Percentiles rank a stretch among this genome's conserved stretches.
These are phyloP conservation scores for Yamagishiella unicocca DNA, from an alignment of 139 green algal species.

Conservation along the genomic window DNA sequence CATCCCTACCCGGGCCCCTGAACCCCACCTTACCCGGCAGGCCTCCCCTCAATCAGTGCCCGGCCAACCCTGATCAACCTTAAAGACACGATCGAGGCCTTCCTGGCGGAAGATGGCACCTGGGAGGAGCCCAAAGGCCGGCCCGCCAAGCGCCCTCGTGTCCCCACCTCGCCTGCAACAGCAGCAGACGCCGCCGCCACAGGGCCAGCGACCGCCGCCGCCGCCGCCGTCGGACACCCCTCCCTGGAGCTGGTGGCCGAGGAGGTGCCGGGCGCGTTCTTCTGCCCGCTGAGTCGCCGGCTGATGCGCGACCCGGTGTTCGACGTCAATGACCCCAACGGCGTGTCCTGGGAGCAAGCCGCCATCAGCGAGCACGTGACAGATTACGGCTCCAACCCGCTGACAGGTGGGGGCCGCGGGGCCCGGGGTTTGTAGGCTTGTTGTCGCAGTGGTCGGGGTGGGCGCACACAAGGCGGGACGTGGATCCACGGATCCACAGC, in stretches of 20 bases:
- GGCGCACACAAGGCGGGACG: no score
- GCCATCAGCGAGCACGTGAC: neutral
- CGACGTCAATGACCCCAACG: neutral
- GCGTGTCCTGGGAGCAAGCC: neutral
- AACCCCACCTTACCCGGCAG: no score
- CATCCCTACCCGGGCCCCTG: no score
- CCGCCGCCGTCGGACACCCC: no score
- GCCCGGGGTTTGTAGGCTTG: no score
- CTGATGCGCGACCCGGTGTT: neutral
- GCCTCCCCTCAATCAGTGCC: neutral
- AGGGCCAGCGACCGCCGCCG: no score
- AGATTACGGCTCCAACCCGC: neutral
- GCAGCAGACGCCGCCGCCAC: no score
- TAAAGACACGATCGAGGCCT: neutral
- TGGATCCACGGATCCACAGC: neutral
- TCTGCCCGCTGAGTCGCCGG: slow-evolving; percentile 1
- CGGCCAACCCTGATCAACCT: neutral
- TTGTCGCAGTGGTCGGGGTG: neutral
- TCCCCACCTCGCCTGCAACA: no score
- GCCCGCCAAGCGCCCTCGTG: neutral
- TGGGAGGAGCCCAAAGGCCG: neutral
- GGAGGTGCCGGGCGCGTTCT: slow-evolving; percentile 7
- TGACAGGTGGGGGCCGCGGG: neutral
- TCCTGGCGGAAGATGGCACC: neutral
- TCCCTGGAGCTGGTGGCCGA: neutral